phyloP scores from a whole-genome alignment of 305 asterid genomes.

The Coffea humblotiana region DNA sequence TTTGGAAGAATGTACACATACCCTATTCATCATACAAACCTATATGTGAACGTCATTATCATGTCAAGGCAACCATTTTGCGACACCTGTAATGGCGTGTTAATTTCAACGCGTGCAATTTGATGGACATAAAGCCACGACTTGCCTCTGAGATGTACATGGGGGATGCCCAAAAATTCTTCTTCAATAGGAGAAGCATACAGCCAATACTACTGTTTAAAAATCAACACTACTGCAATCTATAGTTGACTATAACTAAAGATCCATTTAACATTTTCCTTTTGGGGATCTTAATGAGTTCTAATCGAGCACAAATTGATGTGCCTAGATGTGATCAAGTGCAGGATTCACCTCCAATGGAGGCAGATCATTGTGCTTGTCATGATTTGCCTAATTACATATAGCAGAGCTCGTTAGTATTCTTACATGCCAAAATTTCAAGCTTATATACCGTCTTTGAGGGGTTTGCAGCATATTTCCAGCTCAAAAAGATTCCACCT shows the following conservation, averaged over 20 bases:
- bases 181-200: not conserved
- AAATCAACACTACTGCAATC: not conserved
- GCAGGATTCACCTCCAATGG: not conserved
- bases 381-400: no score
- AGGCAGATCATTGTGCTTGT: not conserved
- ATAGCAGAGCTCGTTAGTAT: no score
- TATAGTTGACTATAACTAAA: not conserved
- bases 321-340: not conserved
- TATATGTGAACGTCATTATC: constrained; percentile 1
- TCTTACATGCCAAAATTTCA: not conserved
- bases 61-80: not conserved
- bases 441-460: no score
- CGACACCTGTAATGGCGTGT: not conserved
- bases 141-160: constrained; percentile 1
- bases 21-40: not conserved
- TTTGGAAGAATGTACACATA: no score
- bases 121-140: constrained; percentile 22
- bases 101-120: constrained; percentile 23
- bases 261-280: not conserved
- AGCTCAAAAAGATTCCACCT: not conserved
- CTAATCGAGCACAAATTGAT: not conserved
- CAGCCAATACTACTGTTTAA: not conserved
- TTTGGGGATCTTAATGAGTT: not conserved
- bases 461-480: not conserved
- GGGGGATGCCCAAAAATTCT: not conserved